Conservation (phyloP, 768 basidiomycete genomes). For the Lyophyllum shimeji region DNA sequence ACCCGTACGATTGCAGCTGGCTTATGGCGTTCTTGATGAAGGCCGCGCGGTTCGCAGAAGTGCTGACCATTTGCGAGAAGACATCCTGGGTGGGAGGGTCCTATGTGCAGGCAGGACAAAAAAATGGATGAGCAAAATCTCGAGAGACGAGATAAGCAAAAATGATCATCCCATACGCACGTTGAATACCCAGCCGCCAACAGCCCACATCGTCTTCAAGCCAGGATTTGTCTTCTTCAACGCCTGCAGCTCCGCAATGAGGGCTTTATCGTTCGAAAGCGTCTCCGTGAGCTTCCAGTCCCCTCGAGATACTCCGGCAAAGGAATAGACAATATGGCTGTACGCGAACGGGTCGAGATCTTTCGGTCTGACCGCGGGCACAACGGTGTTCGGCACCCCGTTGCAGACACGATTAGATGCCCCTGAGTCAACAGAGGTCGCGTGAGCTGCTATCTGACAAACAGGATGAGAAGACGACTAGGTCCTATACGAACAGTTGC, state of each 20-base stretch:
- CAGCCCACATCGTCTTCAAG: neutral
- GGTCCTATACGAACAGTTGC: conserved; percentile 1
- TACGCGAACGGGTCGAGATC: neutral
- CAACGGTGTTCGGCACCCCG: neutral
- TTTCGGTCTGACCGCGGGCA: neutral
- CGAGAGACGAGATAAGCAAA: no score
- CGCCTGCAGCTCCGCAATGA: conserved; percentile 9
- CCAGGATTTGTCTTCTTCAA: conserved; percentile 6
- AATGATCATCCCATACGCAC: no score
- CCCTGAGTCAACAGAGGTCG: no score
- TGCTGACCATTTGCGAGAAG: neutral
- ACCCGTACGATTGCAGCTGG: neutral
- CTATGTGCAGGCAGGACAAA: neutral
- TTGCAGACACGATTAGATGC: neutral
- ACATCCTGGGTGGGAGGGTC: neutral
- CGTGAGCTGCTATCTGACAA: no score
- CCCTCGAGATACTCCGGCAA: neutral
- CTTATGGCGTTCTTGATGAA: neutral
- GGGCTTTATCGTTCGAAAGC: conserved; percentile 4
- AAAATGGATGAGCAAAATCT: neutral
- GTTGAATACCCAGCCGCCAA: neutral
- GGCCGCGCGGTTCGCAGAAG: neutral
- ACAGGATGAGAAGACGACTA: no score
- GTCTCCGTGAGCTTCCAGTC: conserved; percentile 4
- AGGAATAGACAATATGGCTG: neutral